phyloP scores from a whole-genome alignment of 306 rosid genomes.

The Aeschynomene evenia region DNA sequence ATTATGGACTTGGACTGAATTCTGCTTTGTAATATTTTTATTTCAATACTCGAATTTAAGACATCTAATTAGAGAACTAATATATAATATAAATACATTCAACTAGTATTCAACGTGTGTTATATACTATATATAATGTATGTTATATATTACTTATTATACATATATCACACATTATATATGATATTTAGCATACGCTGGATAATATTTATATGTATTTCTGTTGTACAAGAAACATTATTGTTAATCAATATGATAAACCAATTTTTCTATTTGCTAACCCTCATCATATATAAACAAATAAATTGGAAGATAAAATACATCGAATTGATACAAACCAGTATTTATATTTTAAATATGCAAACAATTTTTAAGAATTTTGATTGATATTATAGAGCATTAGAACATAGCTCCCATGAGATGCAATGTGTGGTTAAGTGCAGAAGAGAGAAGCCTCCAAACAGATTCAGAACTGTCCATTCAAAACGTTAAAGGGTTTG shows the following conservation, averaged over 20 bases:
- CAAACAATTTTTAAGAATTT: not conserved
- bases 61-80: too few relatives aligned
- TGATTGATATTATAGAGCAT: not conserved
- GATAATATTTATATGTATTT: too few relatives aligned
- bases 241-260: too few relatives aligned
- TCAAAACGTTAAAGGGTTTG: not conserved
- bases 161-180: too few relatives aligned
- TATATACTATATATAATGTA: too few relatives aligned
- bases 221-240: too few relatives aligned
- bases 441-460: not conserved
- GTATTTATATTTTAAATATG: not conserved
- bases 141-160: too few relatives aligned
- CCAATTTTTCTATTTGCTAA: not conserved
- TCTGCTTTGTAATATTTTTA: not conserved
- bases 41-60: too few relatives aligned
- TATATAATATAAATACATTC: too few relatives aligned
- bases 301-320: not conserved
- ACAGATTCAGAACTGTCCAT: not conserved
- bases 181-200: too few relatives aligned
- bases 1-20: not conserved
- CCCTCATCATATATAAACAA: not conserved
- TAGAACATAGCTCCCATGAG: not conserved
- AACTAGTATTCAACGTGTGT: too few relatives aligned
- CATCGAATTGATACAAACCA: not conserved
- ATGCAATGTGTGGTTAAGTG: conserved; percentile 24